Evolutionary conservation across 257 asterid genomes (phyloP).

Genomic region (Ligustrum vulgare): DNA sequence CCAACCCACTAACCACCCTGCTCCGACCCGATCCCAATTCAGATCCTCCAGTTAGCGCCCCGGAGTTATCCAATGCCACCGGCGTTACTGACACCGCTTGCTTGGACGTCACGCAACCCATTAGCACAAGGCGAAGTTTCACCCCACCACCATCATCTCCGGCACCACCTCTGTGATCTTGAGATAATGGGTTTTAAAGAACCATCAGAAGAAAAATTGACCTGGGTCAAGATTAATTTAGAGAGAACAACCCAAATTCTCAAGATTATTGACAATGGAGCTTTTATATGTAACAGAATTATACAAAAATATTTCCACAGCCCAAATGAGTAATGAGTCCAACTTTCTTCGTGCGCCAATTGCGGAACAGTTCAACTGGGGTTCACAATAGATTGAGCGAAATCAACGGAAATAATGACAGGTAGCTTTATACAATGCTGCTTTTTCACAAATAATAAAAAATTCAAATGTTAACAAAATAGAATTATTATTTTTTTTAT

Average conservation of each 20-base stretch:
- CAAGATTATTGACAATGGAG: constrained; percentile 21
- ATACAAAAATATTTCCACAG: no score
- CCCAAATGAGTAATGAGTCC: background rate
- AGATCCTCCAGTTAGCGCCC: constrained; percentile 44
- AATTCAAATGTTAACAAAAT: background rate
- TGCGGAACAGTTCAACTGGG: constrained; percentile 37
- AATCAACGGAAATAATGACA: constrained; percentile 60
- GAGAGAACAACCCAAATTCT: constrained; percentile 23
- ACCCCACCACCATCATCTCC: constrained; percentile 22
- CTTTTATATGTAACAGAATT: constrained; percentile 18
- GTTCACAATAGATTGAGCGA: constrained; percentile 34
- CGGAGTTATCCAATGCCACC: constrained; percentile 78
- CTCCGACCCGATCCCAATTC: constrained; percentile 64
- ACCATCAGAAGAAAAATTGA: constrained; percentile 50
- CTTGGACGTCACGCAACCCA: constrained; percentile 97
- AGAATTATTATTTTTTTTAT: no score
- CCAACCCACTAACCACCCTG: constrained; percentile 79
- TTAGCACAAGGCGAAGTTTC: constrained; percentile 32
- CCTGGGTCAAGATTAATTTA: constrained; percentile 38
- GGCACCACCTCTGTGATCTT: constrained; percentile 12
- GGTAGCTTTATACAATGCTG: background rate
- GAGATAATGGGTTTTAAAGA: constrained; percentile 4
- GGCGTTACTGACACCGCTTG: constrained; percentile 82
- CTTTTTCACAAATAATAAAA: background rate
- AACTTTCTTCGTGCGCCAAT: constrained; percentile 43